Evolutionary conservation across 768 basidiomycete genomes (phyloP).

Genomic region (Amanita rubescens): DNA sequence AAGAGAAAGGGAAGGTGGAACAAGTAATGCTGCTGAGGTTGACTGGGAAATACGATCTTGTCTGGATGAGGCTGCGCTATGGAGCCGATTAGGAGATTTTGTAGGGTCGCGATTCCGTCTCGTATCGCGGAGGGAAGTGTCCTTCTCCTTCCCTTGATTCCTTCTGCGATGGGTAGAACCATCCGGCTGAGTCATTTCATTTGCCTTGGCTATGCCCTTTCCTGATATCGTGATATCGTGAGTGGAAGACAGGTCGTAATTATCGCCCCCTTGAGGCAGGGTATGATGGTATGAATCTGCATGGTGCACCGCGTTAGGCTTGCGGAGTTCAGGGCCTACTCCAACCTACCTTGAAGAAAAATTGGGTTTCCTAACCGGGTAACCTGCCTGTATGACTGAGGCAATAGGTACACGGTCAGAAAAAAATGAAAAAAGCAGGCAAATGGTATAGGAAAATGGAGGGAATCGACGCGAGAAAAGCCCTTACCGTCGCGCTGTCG

Average conservation of each 20-base stretch:
- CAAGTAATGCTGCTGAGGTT: conserved; percentile 25
- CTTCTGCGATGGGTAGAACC: neutral
- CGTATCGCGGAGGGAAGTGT: conserved; percentile 2
- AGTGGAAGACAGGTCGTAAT: conserved; percentile 5
- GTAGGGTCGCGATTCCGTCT: neutral
- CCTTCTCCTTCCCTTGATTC: conserved; percentile 5
- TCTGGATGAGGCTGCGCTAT: conserved; percentile 5
- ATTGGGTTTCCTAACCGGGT: conserved; percentile 29
- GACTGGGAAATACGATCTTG: conserved; percentile 16
- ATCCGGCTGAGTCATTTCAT: conserved; percentile 13
- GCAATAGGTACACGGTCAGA: conserved; percentile 11
- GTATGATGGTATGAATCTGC: neutral
- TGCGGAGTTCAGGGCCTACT: neutral
- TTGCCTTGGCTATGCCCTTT: conserved; percentile 10
- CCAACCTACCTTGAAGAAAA: conserved; percentile 28
- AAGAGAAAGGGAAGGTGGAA: conserved; percentile 31
- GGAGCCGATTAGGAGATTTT: neutral
- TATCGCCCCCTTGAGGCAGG: neutral
- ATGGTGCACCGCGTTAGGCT: neutral
- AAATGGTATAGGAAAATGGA: conserved; percentile 13
- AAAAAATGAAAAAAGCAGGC: conserved; percentile 14
- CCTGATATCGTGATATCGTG: conserved; percentile 10
- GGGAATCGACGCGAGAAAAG: conserved; percentile 16
- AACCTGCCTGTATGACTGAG: conserved; percentile 21
- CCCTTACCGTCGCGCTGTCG: conserved; percentile 32